Conservation (phyloP, 805 yeast genomes). For the Starmerella floricola region DNA sequence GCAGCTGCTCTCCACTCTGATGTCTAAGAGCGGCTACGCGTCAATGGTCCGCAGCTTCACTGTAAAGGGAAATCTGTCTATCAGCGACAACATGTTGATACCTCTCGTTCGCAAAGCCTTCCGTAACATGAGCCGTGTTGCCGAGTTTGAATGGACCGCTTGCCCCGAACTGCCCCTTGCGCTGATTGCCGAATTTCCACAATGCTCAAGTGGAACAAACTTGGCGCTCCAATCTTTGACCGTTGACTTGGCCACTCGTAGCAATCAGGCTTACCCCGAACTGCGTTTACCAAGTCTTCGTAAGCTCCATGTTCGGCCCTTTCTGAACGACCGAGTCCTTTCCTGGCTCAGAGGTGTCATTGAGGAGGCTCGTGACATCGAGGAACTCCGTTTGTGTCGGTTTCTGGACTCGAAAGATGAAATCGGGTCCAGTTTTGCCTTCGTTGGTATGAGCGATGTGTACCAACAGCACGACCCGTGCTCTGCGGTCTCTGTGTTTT, state of each 20-base stretch:
- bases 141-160: constrained; percentile 27
- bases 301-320: constrained; percentile 23
- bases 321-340: constrained; percentile 17
- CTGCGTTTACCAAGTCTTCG: constrained; percentile 18
- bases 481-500: constrained; percentile 11
- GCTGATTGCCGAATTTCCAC: constrained; percentile 20
- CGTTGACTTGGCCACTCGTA: constrained; percentile 21
- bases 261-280: constrained; percentile 15
- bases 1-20: constrained; percentile 24
- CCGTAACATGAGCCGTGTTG: constrained; percentile 19
- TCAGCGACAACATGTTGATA: constrained; percentile 25
- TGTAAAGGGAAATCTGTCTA: constrained; percentile 19
- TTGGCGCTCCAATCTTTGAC: constrained; percentile 11
- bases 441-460: constrained; percentile 22
- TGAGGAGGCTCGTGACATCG: constrained; percentile 11
- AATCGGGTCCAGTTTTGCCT: constrained; percentile 26
- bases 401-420: constrained; percentile 19
- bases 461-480: constrained; percentile 7
- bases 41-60: constrained; percentile 18
- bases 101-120: constrained; percentile 18
- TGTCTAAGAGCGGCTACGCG: constrained; percentile 11
- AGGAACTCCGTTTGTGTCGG: constrained; percentile 20
- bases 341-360: constrained; percentile 18
- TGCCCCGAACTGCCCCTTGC: constrained; percentile 27
- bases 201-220: background rate